Evolutionary conservation across 2,329 filamentous ascomycete genomes (phyloP).

Genomic region (Paraphaeosphaeria minitans): DNA sequence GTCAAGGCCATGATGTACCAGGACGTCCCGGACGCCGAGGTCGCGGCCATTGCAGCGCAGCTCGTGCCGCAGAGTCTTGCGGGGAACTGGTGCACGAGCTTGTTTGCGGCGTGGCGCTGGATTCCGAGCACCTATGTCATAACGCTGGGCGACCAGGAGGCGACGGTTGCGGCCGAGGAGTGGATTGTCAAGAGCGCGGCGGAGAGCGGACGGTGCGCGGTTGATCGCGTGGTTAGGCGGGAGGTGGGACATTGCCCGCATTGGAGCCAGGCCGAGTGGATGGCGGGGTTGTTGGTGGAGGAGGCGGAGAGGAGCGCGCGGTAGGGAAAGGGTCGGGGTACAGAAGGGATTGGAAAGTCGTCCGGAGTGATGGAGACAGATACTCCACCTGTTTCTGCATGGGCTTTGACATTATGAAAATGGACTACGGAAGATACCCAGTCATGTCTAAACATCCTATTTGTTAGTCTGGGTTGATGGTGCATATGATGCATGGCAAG

Average conservation of each 20-base stretch:
- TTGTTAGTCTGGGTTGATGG: neutral
- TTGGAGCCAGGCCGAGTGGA: slow-evolving; percentile 17
- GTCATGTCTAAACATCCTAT: neutral
- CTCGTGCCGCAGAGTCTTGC: slow-evolving; percentile 14
- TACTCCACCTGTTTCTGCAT: neutral
- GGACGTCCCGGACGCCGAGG: slow-evolving; percentile 8
- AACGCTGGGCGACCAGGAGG: slow-evolving; percentile 11
- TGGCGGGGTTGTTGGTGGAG: slow-evolving; percentile 13
- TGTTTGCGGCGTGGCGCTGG: slow-evolving; percentile 17
- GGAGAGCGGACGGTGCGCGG: slow-evolving; percentile 7
- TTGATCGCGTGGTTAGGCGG: slow-evolving; percentile 17
- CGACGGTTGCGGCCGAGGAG: slow-evolving; percentile 14
- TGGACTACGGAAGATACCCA: neutral
- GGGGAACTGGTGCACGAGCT: slow-evolving; percentile 14
- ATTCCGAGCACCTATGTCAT: slow-evolving; percentile 12
- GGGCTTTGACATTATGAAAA: neutral
- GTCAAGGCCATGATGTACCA: slow-evolving; percentile 17
- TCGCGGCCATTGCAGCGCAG: neutral
- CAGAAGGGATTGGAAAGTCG: neutral
- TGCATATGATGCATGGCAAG: neutral
- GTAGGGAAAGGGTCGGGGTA: neutral
- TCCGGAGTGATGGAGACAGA: neutral
- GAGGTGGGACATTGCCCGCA: slow-evolving; percentile 17
- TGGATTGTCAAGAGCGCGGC: slow-evolving; percentile 14
- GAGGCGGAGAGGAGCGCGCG: slow-evolving; percentile 4